These are phyloP conservation scores for Malbranchea cinnamomea DNA, from an alignment of 2,329 filamentous ascomycete genomes.

Conservation along the genomic window DNA sequence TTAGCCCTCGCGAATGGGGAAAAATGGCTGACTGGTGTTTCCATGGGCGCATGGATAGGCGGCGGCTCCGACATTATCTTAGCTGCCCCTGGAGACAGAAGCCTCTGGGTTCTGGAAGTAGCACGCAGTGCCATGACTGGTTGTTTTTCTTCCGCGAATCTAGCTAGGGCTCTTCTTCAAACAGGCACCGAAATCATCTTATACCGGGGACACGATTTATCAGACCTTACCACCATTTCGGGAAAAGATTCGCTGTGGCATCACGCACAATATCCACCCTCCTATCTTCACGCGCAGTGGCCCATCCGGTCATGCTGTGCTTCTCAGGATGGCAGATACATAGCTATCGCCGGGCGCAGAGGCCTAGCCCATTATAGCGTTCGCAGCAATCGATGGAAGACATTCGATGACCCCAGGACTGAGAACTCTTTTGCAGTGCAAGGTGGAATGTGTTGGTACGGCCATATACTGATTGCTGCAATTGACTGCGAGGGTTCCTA, in stretches of 20 bases:
- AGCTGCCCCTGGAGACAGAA: slow-evolving; percentile 53
- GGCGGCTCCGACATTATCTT: slow-evolving; percentile 77
- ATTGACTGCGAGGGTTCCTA: slow-evolving; percentile 74
- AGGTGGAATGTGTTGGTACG: slow-evolving; percentile 97
- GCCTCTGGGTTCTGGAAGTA: slow-evolving; percentile 79
- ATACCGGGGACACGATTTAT: slow-evolving; percentile 83
- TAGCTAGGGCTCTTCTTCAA: slow-evolving; percentile 77
- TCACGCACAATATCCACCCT: slow-evolving; percentile 67
- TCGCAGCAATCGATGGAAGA: slow-evolving; percentile 89
- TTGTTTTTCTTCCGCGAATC: slow-evolving; percentile 81
- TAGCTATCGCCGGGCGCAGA: slow-evolving; percentile 85
- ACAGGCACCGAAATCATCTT: slow-evolving; percentile 80
- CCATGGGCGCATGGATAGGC: slow-evolving; percentile 70
- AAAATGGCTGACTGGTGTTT: slow-evolving; percentile 67
- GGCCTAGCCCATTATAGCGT: slow-evolving; percentile 93
- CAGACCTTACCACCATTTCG: slow-evolving; percentile 80
- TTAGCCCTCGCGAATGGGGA: slow-evolving; percentile 57
- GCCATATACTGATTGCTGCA: slow-evolving; percentile 83
- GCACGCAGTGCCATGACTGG: slow-evolving; percentile 85
- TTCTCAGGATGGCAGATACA: slow-evolving; percentile 82
- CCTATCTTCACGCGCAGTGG: slow-evolving; percentile 84
- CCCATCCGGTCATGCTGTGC: slow-evolving; percentile 77
- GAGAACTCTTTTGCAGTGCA: slow-evolving; percentile 87
- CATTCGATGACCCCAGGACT: slow-evolving; percentile 62
- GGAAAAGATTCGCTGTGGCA: slow-evolving; percentile 93